These are phyloP conservation scores for Botrytis hyacinthi DNA, from an alignment of 2,329 filamentous ascomycete genomes.

Conservation along the genomic window DNA sequence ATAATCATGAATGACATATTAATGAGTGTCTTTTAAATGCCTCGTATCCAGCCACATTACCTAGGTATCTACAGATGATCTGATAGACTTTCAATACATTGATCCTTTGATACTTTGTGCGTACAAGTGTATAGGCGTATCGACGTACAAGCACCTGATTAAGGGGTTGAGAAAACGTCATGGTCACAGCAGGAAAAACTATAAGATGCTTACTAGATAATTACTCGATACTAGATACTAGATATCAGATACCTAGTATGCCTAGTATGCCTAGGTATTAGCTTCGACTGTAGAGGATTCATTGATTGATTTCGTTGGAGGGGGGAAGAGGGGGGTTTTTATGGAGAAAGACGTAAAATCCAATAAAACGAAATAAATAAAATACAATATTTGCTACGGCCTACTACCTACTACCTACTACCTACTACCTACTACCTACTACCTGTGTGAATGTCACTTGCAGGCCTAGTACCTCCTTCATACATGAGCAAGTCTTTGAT, in stretches of 20 bases:
- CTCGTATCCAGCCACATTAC: neutral
- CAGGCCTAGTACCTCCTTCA: neutral
- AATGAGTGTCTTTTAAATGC: neutral
- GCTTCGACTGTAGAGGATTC: neutral
- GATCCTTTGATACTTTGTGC: neutral
- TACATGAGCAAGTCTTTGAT: neutral
- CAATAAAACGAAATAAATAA: no score
- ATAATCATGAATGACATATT: neutral
- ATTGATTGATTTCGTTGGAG: neutral
- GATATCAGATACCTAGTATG: no score
- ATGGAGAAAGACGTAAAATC: neutral
- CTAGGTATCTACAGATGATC: neutral
- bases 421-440: no score
- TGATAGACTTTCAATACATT: neutral
- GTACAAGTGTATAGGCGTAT: neutral
- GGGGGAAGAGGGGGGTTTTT: neutral
- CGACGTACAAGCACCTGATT: neutral
- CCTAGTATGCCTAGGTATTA: neutral
- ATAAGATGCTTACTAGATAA: neutral
- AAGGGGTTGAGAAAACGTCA: neutral
- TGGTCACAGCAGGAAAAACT: neutral
- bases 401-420: no score
- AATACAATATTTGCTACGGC: no score
- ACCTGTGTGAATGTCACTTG: neutral
- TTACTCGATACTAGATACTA: no score